These are phyloP conservation scores for Onygenales sp. DNA, from an alignment of 2,329 filamentous ascomycete genomes.

Conservation along the genomic window DNA sequence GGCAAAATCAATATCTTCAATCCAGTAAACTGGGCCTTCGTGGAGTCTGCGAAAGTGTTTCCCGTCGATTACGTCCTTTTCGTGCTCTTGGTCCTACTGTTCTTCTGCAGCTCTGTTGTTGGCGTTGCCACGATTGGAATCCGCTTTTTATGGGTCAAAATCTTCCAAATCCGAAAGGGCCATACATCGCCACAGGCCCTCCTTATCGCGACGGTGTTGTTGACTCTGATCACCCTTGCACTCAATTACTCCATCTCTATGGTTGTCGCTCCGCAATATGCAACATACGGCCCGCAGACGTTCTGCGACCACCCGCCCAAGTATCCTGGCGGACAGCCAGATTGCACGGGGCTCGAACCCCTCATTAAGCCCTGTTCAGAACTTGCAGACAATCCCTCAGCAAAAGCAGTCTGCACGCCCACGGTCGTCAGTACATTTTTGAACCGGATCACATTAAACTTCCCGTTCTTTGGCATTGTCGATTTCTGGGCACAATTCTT, in stretches of 20 bases:
- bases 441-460: constrained; percentile 85
- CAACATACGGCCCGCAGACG: constrained; percentile 87
- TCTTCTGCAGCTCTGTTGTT: constrained; percentile 81
- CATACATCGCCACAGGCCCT: constrained; percentile 87
- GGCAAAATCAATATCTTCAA: constrained; percentile 87
- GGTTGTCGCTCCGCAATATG: constrained; percentile 91
- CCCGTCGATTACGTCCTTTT: constrained; percentile 89
- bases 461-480: constrained; percentile 88
- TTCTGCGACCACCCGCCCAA: constrained; percentile 69
- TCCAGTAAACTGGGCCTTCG: constrained; percentile 82
- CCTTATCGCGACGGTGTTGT: constrained; percentile 79
- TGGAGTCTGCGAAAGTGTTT: constrained; percentile 72
- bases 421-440: constrained; percentile 87
- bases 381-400: constrained; percentile 57
- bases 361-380: constrained; percentile 78
- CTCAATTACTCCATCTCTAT: constrained; percentile 90
- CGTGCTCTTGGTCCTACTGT: constrained; percentile 70
- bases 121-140: constrained; percentile 84
- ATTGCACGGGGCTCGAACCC: constrained; percentile 60
- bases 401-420: constrained; percentile 76
- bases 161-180: constrained; percentile 85
- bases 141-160: constrained; percentile 86
- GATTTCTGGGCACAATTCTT: constrained; percentile 94
- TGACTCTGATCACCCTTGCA: constrained; percentile 80
- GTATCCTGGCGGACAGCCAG: constrained; percentile 56